These are phyloP conservation scores for Vicia villosa DNA, from an alignment of 306 rosid species.

Conservation along the genomic window DNA sequence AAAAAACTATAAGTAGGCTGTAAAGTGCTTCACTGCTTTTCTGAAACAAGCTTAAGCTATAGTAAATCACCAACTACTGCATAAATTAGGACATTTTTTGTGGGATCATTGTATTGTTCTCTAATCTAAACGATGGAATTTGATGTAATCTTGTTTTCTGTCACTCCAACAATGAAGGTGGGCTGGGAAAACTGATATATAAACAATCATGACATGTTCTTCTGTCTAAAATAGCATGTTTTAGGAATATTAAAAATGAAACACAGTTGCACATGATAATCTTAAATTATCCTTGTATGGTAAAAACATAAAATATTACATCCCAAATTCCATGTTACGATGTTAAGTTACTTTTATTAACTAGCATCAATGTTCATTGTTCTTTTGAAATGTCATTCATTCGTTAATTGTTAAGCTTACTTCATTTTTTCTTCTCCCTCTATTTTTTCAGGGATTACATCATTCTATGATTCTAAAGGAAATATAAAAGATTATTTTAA, in stretches of 20 bases:
- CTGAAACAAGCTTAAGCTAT: neutral
- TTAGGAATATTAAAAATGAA: neutral
- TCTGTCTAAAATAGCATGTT: neutral
- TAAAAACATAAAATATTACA: neutral
- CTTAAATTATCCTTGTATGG: neutral
- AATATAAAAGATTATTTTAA: conserved; percentile 58
- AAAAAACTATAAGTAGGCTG: neutral
- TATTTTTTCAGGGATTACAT: conserved; percentile 72
- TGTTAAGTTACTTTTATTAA: neutral
- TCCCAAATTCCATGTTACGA: neutral
- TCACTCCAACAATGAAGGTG: neutral
- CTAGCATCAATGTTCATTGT: conserved; percentile 2
- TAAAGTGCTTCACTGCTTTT: neutral
- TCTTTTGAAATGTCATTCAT: neutral
- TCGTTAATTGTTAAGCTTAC: neutral
- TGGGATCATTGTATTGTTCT: neutral
- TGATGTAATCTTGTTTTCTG: neutral
- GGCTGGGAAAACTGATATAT: neutral
- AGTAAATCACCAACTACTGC: neutral
- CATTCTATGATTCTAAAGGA: conserved; percentile 80
- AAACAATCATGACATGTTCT: neutral
- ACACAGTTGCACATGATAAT: neutral
- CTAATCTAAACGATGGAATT: neutral
- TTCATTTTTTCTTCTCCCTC: conserved; percentile 15
- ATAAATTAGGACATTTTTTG: neutral